These are phyloP conservation scores for Paraphoma sp. DNA, from an alignment of 2,329 filamentous ascomycete species.

Conservation along the genomic window DNA sequence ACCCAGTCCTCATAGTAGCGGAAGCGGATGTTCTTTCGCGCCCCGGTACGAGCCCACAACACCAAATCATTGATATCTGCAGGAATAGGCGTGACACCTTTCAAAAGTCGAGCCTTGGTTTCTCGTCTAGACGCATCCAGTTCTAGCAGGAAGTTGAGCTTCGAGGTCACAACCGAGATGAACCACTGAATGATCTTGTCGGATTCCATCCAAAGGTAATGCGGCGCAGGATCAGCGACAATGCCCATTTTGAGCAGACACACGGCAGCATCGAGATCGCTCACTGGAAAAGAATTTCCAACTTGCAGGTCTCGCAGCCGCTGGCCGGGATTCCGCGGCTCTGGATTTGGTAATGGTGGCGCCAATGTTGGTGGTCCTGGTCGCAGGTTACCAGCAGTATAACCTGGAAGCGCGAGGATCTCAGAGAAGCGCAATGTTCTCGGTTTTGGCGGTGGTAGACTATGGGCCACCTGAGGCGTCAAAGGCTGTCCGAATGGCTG, in stretches of 20 bases:
- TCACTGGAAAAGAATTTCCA: neutral
- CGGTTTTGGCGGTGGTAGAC: neutral
- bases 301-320: neutral
- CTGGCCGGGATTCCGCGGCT: no score
- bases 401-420: neutral
- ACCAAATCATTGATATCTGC: neutral
- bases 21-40: neutral
- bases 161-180: neutral
- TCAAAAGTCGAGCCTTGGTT: neutral
- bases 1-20: neutral
- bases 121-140: neutral
- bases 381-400: neutral
- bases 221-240: neutral
- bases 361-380: neutral
- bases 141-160: neutral
- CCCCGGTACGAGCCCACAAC: neutral
- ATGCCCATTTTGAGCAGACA: neutral
- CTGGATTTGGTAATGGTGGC: neutral
- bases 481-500: no score
- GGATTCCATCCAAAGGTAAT: neutral
- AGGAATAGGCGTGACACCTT: neutral
- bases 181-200: neutral
- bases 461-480: no score
- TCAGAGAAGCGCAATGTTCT: neutral
- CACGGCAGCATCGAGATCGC: neutral